Conservation (phyloP, 2,329 filamentous ascomycete genomes). For the Diaporthe destruens region DNA sequence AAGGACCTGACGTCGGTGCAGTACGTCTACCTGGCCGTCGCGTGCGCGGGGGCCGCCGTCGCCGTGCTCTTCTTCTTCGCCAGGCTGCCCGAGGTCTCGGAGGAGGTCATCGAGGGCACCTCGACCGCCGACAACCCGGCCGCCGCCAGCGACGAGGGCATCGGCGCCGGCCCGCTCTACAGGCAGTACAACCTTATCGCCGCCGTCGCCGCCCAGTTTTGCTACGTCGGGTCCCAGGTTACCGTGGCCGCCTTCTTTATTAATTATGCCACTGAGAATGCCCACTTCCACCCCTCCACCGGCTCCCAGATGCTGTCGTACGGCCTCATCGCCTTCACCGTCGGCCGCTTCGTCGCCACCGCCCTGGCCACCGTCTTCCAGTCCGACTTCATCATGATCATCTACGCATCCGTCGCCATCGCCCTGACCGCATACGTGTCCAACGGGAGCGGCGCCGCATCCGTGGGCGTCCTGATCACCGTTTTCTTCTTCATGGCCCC, state of each 20-base stretch:
- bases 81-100: slow-evolving; percentile 59
- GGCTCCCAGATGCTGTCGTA: slow-evolving; percentile 68
- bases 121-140: slow-evolving; percentile 72
- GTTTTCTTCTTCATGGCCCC: slow-evolving; percentile 70
- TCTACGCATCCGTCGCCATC: slow-evolving; percentile 52
- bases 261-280: slow-evolving; percentile 56
- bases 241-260: slow-evolving; percentile 69
- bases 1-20: slow-evolving; percentile 70
- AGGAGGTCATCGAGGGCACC: slow-evolving; percentile 51
- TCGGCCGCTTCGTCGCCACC: slow-evolving; percentile 68
- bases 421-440: slow-evolving; percentile 58
- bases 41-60: slow-evolving; percentile 68
- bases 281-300: slow-evolving; percentile 42
- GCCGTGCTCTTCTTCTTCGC: slow-evolving; percentile 70
- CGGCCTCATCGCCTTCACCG: slow-evolving; percentile 70
- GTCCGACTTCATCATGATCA: slow-evolving; percentile 65
- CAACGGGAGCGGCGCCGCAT: slow-evolving; percentile 56
- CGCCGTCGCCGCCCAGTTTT: slow-evolving; percentile 72
- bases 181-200: slow-evolving; percentile 73
- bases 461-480: slow-evolving; percentile 67
- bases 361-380: slow-evolving; percentile 67
- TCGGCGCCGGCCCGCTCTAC: slow-evolving; percentile 63
- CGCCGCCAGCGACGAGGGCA: slow-evolving; percentile 56
- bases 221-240: slow-evolving; percentile 72
- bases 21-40: slow-evolving; percentile 74